These are phyloP conservation scores for Sistotremastrum suecicum DNA, from an alignment of 768 basidiomycete species.

Conservation along the genomic window DNA sequence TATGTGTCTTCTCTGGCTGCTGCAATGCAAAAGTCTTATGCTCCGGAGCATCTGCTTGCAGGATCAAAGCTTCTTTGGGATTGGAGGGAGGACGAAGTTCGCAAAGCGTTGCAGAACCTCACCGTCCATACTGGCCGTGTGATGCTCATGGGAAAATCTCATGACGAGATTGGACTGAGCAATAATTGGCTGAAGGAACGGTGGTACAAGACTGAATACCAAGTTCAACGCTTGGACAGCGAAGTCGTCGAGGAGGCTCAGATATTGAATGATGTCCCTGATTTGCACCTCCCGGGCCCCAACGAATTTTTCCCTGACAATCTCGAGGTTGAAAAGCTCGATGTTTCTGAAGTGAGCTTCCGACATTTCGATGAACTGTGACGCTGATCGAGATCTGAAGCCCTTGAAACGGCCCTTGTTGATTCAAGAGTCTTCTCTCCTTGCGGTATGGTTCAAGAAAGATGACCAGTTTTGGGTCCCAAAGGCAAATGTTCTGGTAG, in stretches of 20 bases:
- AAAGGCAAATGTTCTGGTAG: conserved; percentile 26
- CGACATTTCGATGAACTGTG: background rate
- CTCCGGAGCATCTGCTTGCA: conserved; percentile 25
- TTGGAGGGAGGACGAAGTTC: conserved; percentile 18
- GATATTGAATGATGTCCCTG: conserved; percentile 12
- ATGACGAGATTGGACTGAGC: conserved; percentile 12
- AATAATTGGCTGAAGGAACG: conserved; percentile 24
- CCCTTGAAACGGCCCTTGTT: conserved; percentile 23
- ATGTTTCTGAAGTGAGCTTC: conserved; percentile 14
- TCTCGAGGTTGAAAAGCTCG: conserved; percentile 27
- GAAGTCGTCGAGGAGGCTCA: conserved; percentile 20
- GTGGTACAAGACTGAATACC: conserved; percentile 39
- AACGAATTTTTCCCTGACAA: conserved; percentile 38
- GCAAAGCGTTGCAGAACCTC: conserved; percentile 16
- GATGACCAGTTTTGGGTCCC: conserved; percentile 48
- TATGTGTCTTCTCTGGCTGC: conserved; percentile 42
- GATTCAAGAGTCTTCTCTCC: conserved; percentile 21
- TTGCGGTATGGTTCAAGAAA: conserved; percentile 39
- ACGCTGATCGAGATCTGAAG: conserved; percentile 10
- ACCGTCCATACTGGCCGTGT: conserved; percentile 15
- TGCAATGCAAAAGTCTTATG: conserved; percentile 25
- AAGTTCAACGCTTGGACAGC: conserved; percentile 17
- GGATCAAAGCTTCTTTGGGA: conserved; percentile 23
- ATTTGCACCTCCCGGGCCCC: conserved; percentile 28
- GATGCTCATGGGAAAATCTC: conserved; percentile 24